phyloP scores from a whole-genome alignment of 192 early-diverging fungal genomes.

The Coemansia asiatica region DNA sequence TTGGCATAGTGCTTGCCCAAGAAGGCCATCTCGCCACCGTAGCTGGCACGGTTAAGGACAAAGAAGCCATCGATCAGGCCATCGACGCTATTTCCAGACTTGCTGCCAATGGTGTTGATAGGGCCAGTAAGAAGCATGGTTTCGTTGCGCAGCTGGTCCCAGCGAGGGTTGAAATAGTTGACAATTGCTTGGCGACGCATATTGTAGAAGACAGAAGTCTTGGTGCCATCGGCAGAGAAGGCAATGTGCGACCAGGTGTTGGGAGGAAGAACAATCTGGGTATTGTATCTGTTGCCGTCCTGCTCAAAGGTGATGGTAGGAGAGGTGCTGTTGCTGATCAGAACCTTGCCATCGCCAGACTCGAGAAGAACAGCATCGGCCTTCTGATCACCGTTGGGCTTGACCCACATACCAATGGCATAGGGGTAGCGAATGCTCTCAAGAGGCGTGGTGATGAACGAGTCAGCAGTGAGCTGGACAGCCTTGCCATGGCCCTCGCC shows the following conservation, averaged over 20 bases:
- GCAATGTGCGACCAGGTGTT: conserved; percentile 42
- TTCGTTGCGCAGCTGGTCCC: conserved; percentile 42
- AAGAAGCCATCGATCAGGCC: conserved; percentile 43
- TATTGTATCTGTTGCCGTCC: conserved; percentile 43
- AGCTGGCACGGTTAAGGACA: conserved; percentile 31
- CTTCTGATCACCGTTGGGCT: conserved; percentile 38
- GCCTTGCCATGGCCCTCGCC: conserved; percentile 45
- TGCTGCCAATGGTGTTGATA: conserved; percentile 37
- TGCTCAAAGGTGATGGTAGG: conserved; percentile 39
- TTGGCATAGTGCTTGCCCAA: conserved; percentile 40
- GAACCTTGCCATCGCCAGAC: conserved; percentile 36
- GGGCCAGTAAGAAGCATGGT: conserved; percentile 37
- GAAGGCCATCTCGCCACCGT: conserved; percentile 46
- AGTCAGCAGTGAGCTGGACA: conserved; percentile 29
- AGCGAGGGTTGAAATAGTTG: conserved; percentile 41
- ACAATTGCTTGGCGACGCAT: conserved; percentile 31
- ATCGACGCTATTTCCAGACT: conserved; percentile 34
- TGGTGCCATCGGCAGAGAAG: conserved; percentile 31
- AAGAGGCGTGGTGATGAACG: conserved; percentile 39
- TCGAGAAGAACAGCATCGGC: conserved; percentile 39
- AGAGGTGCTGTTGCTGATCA: conserved; percentile 40
- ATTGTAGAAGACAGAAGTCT: conserved; percentile 45
- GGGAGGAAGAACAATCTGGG: conserved; percentile 33
- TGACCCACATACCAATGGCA: conserved; percentile 46
- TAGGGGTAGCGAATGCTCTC: conserved; percentile 46